These are phyloP conservation scores for Linnemannia hyalina DNA, from an alignment of 192 early-diverging fungal species.

Conservation along the genomic window DNA sequence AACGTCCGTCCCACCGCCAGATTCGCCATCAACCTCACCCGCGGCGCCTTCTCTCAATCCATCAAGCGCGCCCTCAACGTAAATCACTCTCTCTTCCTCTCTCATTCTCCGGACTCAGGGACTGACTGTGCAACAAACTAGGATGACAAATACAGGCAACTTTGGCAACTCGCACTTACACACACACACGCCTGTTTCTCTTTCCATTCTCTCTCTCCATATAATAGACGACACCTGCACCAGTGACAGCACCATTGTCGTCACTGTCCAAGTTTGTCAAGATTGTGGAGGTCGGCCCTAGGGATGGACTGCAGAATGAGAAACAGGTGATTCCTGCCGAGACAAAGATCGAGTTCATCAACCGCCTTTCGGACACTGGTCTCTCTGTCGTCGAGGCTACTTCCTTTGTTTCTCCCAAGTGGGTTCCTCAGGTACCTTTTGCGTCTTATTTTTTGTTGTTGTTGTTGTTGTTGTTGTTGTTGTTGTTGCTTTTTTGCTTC, in stretches of 20 bases:
- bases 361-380: slow-evolving; percentile 82
- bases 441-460: neutral
- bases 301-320: slow-evolving; percentile 98
- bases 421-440: slow-evolving; percentile 86
- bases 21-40: slow-evolving; percentile 48
- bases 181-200: neutral
- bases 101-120: neutral
- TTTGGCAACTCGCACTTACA: too few relatives aligned
- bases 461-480: neutral
- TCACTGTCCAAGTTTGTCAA: slow-evolving; percentile 71
- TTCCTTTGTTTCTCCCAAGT: slow-evolving; percentile 96
- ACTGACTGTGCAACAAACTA: neutral
- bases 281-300: slow-evolving; percentile 95
- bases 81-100: neutral
- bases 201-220: neutral
- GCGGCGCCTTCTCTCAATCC: slow-evolving; percentile 32
- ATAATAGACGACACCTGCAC: slow-evolving; percentile 18
- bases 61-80: slow-evolving; percentile 43
- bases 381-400: slow-evolving; percentile 90
- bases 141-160: neutral
- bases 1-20: slow-evolving; percentile 38
- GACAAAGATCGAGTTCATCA: slow-evolving; percentile 91
- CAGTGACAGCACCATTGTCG: slow-evolving; percentile 21
- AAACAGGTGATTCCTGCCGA: slow-evolving; percentile 83
- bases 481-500: neutral